Evolutionary conservation across 768 basidiomycete genomes (phyloP), one percentile per base, ranked within the genome.

Genomic region (Hirschioporus abietinus): DNA sequence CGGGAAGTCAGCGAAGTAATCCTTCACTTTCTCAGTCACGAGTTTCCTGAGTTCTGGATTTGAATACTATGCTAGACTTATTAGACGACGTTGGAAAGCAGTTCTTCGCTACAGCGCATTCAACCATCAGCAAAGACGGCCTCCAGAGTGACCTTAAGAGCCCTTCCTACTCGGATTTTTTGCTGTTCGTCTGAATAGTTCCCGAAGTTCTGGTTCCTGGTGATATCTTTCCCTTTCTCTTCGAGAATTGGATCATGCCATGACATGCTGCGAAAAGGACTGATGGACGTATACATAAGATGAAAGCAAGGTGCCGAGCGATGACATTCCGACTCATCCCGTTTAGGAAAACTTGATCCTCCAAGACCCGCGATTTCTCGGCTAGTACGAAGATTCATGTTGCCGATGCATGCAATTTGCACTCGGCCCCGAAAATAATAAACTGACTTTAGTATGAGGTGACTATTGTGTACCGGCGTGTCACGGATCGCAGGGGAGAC

Each of bases 1-100:
- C 0, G 86, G 84, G 70, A 89, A 88, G 74, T 88, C 85, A 69
- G 78, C 83, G 78, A 91, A 86, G 73, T 87, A 87, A 63, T 76
- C 69, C 35, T 79, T 83, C 66, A 91, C 83, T 64, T 86, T 82
- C 35, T 76, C 76, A 0, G 88, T 89, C 0, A 86, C 88, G 35
- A 87, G 77, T 26, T 81, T 82, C 70, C 88, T 89, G 66, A 86
- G 74, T 18, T 74, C 70, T 0, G 83, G 66, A 62, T 84, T 72
- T 1, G 77, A 72, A 0, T 83, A 83, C 63, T 84, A 86, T 0
- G 83, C 83, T 58, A 86, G 77, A 24, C 81, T 78, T 69, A 90
- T 85, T 35, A 89, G 79, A 42, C n/a, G n/a, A n/a, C 80, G 81
- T 66, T 78, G 78, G 67, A 90, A 75, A 12, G 82, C 79, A 62